phyloP scores from a whole-genome alignment of 2,329 filamentous ascomycete genomes.

The Graphilbum ipis-grandicollis region DNA sequence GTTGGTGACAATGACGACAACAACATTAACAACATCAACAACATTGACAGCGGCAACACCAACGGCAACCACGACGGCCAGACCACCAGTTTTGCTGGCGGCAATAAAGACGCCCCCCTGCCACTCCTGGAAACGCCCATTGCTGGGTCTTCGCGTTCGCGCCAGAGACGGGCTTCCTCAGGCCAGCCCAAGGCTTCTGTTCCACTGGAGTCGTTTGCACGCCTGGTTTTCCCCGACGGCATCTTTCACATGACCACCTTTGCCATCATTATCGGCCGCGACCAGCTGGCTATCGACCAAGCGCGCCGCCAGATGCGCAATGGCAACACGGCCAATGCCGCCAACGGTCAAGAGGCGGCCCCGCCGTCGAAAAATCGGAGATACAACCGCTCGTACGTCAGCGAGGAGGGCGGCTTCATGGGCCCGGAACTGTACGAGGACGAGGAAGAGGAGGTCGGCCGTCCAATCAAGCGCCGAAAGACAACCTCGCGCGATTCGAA shows the following conservation, averaged over 20 bases:
- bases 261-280: conserved; percentile 54
- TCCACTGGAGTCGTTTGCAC: conserved; percentile 36
- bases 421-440: conserved; percentile 39
- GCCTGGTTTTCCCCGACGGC: conserved; percentile 56
- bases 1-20: no score
- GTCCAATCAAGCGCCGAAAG: conserved; percentile 29
- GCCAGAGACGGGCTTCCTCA: no score
- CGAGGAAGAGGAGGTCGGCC: conserved; percentile 30
- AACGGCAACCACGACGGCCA: background rate
- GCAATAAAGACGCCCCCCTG: no score
- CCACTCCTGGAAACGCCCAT: no score
- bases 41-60: background rate
- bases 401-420: conserved; percentile 52
- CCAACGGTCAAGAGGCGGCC: conserved; percentile 18
- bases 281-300: conserved; percentile 40
- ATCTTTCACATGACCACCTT: conserved; percentile 66
- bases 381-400: conserved; percentile 48
- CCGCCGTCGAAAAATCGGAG: conserved; percentile 20
- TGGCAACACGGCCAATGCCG: background rate
- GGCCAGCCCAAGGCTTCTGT: no score
- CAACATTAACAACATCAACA: background rate
- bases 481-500: conserved; percentile 9
- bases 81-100: no score
- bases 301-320: conserved; percentile 34
- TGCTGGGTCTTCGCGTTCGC: no score